phyloP scores from a whole-genome alignment of 1,139 yeast species.

The Keqinozyma sinolaborantium region DNA sequence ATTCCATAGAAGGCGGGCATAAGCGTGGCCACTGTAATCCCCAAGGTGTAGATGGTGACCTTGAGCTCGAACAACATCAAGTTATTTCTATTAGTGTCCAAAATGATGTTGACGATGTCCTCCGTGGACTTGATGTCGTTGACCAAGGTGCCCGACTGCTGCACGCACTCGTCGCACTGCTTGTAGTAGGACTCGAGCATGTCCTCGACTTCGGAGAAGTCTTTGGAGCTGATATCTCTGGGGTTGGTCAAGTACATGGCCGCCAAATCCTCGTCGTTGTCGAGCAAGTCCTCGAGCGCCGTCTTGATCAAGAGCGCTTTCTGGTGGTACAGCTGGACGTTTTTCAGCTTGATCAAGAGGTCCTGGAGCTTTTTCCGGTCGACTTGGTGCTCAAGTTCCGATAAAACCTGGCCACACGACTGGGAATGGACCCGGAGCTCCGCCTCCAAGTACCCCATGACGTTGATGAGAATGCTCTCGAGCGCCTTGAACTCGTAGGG shows the following conservation, averaged over 20 bases:
- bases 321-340: conserved; percentile 76
- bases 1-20: conserved; percentile 81
- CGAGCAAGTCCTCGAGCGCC: conserved; percentile 81
- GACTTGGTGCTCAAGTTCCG: conserved; percentile 81
- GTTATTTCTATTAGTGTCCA: conserved; percentile 93
- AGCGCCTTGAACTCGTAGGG: conserved; percentile 85
- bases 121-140: conserved; percentile 91
- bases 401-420: conserved; percentile 71
- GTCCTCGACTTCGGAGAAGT: conserved; percentile 81
- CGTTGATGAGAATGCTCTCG: conserved; percentile 83
- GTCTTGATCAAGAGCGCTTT: conserved; percentile 80
- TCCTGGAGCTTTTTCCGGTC: conserved; percentile 81
- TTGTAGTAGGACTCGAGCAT: conserved; percentile 88
- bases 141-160: conserved; percentile 80
- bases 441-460: conserved; percentile 77
- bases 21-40: conserved; percentile 70
- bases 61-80: conserved; percentile 85
- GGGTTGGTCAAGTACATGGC: conserved; percentile 71
- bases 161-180: conserved; percentile 96
- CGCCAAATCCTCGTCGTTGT: conserved; percentile 85
- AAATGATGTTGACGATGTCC: conserved; percentile 89
- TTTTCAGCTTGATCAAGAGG: conserved; percentile 76
- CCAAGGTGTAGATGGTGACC: conserved; percentile 81
- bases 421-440: conserved; percentile 76
- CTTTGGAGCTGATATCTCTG: conserved; percentile 28